Base-by-base conservation (phyloP, 2,329 filamentous ascomycete genomes). In the Rhytidhysteron rufulum region DNA sequence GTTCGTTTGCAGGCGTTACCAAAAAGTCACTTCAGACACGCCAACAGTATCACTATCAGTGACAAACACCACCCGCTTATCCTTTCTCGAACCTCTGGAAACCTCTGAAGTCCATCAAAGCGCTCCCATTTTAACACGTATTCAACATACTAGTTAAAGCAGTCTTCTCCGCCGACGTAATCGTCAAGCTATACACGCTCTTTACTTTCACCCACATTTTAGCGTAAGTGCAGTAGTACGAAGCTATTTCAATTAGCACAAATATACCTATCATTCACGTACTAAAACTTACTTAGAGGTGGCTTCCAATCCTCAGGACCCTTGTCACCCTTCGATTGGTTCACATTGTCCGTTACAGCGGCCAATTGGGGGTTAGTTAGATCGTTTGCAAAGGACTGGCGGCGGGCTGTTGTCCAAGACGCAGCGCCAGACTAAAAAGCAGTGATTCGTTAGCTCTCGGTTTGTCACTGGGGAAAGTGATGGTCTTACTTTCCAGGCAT, bases 221-320 rank as follows among this genome's bases (percentile, higher is more conserved):
- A 11, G 86, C 83, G 57, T 94, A 93, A 20, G 78, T 83, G 76
- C 88, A 93, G 63, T 86, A 78, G 67, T 87, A 91, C 47, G 72
- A 73, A 15, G 64, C 72, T 70, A 37, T 39, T 5, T 16, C 13
- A 7, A 17, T 15, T 37, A 18, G 20, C 19, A 10, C 15, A 8
- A 29, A 29, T n/a, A n/a, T n/a, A n/a, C 25, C 17, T 40, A 37
- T 3, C 3, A 33, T 32, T 13, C 41, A 43, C 60, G 20, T 40
- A 15, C 22, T 22, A 22, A 29, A 37, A 49, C 67, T 67, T 75
- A 62, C 71, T 54, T 44, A 86, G 67, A 0, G 82, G 75, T 10
- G 86, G 88, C 70, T 88, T 84, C 86, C 87, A 94, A 9, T 68
- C 62, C 56, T 90, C 87, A 0, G 87, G 86, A 39, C 81, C 80